Evolutionary conservation across 164 flowering plant genomes (phyloP).

Genomic region (Kingdonia uniflora): DNA sequence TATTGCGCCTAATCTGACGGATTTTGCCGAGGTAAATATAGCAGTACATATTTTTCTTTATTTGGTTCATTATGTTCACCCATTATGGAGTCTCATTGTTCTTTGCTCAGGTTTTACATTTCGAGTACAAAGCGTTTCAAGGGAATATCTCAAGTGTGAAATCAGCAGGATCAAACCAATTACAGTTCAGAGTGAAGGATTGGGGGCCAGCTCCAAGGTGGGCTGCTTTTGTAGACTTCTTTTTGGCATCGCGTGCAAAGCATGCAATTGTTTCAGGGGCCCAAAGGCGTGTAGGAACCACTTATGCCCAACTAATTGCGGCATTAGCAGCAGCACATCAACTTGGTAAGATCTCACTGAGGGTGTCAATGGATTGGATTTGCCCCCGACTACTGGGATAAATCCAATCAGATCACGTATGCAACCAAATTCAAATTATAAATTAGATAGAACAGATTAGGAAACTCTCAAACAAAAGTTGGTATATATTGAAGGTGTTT

Average conservation of each 20-base stretch:
- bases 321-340: conserved; percentile 76
- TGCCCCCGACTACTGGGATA: too few relatives aligned
- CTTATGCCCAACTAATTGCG: conserved; percentile 90
- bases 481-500: too few relatives aligned
- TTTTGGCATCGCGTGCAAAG: conserved; percentile 84
- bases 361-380: too few relatives aligned
- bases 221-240: conserved; percentile 99
- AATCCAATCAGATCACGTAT: too few relatives aligned
- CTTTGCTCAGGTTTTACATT: conserved; percentile 61
- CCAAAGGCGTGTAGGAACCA: conserved; percentile 91
- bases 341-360: conserved; percentile 60
- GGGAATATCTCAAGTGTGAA: conserved; percentile 43
- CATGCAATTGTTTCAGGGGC: conserved; percentile 88
- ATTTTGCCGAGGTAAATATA: conserved; percentile 69
- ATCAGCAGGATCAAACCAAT: conserved; percentile 9
- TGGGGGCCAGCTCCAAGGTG: conserved; percentile 99
- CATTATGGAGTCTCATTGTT: conserved; percentile 3
- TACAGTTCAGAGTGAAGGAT: conserved; percentile 67
- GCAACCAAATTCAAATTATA: too few relatives aligned
- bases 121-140: conserved; percentile 54
- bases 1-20: conserved; percentile 34
- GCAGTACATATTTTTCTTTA: not conserved
- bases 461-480: too few relatives aligned
- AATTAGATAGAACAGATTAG: too few relatives aligned
- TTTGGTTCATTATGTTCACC: not conserved